These are phyloP conservation scores for Agaricales sp. DNA, from an alignment of 1,284 basidiomycete genomes.

Conservation along the genomic window DNA sequence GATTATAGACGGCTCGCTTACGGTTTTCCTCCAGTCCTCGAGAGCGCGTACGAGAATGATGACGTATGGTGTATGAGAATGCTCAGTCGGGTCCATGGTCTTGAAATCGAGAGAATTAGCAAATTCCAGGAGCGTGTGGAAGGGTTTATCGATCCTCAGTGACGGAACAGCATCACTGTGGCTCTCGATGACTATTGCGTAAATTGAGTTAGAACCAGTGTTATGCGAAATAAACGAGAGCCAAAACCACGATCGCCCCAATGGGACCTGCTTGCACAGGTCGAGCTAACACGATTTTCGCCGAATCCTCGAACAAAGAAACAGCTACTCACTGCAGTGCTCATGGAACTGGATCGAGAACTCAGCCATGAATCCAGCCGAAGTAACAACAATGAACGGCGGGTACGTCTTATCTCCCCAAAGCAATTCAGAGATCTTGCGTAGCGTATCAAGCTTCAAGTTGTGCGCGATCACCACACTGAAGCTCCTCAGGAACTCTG, in stretches of 20 bases:
- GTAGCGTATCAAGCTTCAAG: constrained; percentile 43
- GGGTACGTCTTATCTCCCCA: constrained; percentile 54
- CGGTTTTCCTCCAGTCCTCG: constrained; percentile 69
- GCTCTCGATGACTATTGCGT: constrained; percentile 72
- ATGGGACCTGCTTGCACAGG: no score
- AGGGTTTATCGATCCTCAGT: constrained; percentile 83
- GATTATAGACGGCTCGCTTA: constrained; percentile 22
- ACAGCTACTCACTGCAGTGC: constrained; percentile 55
- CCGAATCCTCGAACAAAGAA: not conserved
- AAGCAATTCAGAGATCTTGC: constrained; percentile 51
- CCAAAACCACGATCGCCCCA: no score
- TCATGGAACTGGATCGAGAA: constrained; percentile 83
- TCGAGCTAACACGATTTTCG: no score
- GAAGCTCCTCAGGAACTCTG: constrained; percentile 44
- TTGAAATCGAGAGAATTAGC: constrained; percentile 64
- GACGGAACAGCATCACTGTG: constrained; percentile 83
- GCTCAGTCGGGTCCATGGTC: constrained; percentile 75
- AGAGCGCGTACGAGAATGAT: constrained; percentile 78
- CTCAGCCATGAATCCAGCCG: constrained; percentile 83
- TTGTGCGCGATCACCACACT: constrained; percentile 85
- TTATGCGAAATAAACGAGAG: not conserved
- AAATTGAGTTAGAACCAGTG: constrained; percentile 3
- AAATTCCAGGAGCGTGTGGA: constrained; percentile 70
- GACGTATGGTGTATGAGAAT: constrained; percentile 82
- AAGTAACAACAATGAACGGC: constrained; percentile 68